A percentile compares a stretch with the other conserved stretches of the same genome.
phyloP scores from a whole-genome alignment of 2,329 filamentous ascomycete genomes.

The Pleurostoma richardsiae region DNA sequence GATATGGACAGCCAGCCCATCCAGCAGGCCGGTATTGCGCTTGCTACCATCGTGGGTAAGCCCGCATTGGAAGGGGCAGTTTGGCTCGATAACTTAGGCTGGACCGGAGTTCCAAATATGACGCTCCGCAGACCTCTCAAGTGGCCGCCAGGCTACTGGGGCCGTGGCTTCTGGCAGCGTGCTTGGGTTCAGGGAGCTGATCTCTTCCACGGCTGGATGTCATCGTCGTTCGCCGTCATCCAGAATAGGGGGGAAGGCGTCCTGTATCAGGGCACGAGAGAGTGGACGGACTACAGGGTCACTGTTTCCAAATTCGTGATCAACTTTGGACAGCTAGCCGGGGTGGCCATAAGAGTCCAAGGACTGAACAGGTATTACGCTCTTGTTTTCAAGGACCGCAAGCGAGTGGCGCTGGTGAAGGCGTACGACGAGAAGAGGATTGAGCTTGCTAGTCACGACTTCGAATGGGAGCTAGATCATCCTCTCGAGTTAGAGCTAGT shows the following conservation, averaged over 20 bases:
- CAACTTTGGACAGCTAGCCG: constrained; percentile 15
- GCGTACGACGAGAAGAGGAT: constrained; percentile 13
- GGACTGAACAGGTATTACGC: constrained; percentile 25
- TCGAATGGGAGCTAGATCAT: constrained; percentile 14
- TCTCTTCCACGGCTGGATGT: constrained; percentile 11
- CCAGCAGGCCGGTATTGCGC: constrained; percentile 16
- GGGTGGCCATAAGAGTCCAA: constrained; percentile 18
- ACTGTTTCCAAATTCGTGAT: constrained; percentile 14
- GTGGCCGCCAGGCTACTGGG: neutral
- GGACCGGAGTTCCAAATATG: constrained; percentile 11
- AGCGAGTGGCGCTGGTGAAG: constrained; percentile 13
- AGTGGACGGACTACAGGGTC: constrained; percentile 21
- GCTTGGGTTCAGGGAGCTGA: constrained; percentile 20
- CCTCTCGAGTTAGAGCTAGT: constrained; percentile 10
- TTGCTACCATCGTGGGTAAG: constrained; percentile 1
- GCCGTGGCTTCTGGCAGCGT: constrained; percentile 15
- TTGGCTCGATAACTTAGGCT: constrained; percentile 14
- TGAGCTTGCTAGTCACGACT: constrained; percentile 6
- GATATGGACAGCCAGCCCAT: constrained; percentile 15
- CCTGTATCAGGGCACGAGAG: constrained; percentile 22
- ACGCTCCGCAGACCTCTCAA: constrained; percentile 3
- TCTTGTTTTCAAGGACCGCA: constrained; percentile 10
- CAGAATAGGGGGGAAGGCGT: constrained; percentile 23
- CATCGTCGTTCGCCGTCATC: constrained; percentile 15
- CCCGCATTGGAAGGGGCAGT: constrained; percentile 8